Percentiles rank a stretch among this genome's conserved stretches.
phyloP scores from a whole-genome alignment of 78 protist genomes.

The Dictyostelium firmibasis region DNA sequence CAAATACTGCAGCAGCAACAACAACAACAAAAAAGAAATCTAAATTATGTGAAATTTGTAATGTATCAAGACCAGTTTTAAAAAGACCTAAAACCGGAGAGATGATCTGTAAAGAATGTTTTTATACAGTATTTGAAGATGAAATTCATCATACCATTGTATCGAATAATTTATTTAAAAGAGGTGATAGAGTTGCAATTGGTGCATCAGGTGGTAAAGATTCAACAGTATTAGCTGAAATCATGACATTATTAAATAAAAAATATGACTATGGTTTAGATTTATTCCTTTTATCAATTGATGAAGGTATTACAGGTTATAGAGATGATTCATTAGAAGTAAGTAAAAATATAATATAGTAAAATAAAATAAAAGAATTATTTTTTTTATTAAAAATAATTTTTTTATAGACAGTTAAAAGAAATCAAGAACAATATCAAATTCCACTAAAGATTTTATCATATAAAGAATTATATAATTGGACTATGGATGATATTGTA shows the following conservation, averaged over 20 bases:
- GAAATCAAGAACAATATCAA: constrained; percentile 83
- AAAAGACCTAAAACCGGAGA: constrained; percentile 87
- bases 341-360: neutral
- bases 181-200: constrained; percentile 90
- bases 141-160: constrained; percentile 93
- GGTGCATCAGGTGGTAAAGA: constrained; percentile 98
- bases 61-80: constrained; percentile 73
- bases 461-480: constrained; percentile 94
- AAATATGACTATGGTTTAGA: constrained; percentile 90
- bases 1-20: neutral
- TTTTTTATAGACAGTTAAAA: constrained; percentile 82
- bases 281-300: constrained; percentile 90
- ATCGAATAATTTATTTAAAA: constrained; percentile 69
- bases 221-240: constrained; percentile 92
- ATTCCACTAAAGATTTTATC: constrained; percentile 91
- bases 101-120: constrained; percentile 92
- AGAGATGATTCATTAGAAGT: constrained; percentile 95
- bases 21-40: constrained; percentile 20
- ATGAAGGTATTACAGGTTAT: constrained; percentile 98
- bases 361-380: no score
- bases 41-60: constrained; percentile 72
- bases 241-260: constrained; percentile 83
- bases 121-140: constrained; percentile 88
- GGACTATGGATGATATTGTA: constrained; percentile 95
- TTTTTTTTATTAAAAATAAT: neutral